A percentile compares a stretch with the other conserved stretches of the same genome.
Evolutionary conservation across 805 yeast genomes (phyloP).

Genomic region (Monosporozyma solicola): DNA sequence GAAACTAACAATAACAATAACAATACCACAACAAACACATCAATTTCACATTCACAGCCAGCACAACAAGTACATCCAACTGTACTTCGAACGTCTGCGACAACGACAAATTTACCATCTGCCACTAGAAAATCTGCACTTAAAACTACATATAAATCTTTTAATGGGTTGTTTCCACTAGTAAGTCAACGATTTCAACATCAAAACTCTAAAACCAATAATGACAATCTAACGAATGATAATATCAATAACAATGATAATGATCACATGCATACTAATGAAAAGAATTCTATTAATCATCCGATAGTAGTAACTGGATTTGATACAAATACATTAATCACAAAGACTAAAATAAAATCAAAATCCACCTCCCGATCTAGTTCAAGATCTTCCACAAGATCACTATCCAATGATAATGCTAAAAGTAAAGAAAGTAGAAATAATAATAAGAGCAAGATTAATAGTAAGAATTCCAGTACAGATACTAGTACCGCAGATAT

Average conservation of each 20-base stretch:
- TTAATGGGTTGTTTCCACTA: constrained; percentile 3
- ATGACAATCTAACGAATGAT: constrained; percentile 1
- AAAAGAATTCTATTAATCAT: neutral
- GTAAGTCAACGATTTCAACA: constrained; percentile 1
- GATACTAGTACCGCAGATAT: neutral
- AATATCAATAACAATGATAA: neutral
- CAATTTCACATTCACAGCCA: neutral
- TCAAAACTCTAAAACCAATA: neutral
- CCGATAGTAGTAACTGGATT: constrained; percentile 17
- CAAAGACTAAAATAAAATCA: constrained; percentile 5
- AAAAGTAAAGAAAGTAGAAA: neutral
- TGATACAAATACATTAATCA: constrained; percentile 16
- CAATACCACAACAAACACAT: neutral
- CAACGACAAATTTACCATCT: neutral
- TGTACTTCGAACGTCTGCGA: neutral
- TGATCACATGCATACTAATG: neutral
- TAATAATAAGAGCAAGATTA: neutral
- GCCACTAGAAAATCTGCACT: neutral
- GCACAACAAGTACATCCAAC: neutral
- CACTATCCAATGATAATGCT: constrained; percentile 1
- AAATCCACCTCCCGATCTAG: neutral
- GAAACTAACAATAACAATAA: neutral
- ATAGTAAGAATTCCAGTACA: neutral
- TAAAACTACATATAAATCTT: neutral
- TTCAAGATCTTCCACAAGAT: neutral